Percentiles rank a stretch among this genome's conserved stretches.
Evolutionary conservation across 1,139 yeast species (phyloP).

Genomic region (Geotrichum restrictum): DNA sequence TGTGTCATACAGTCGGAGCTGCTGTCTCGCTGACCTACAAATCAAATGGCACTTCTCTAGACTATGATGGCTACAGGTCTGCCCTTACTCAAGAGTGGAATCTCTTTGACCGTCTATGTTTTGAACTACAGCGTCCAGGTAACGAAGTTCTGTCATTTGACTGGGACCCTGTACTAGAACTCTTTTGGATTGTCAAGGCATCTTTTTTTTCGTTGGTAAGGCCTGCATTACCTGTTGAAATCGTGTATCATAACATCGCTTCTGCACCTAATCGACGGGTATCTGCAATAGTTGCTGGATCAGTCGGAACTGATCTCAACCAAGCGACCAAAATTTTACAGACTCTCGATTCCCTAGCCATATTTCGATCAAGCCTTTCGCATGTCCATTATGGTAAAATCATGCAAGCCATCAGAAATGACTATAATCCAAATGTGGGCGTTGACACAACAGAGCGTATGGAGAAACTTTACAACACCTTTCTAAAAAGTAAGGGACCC

Average conservation of each 20-base stretch:
- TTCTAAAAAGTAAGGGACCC: conserved; percentile 9
- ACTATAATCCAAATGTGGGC: conserved; percentile 8
- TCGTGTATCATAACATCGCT: conserved; percentile 27
- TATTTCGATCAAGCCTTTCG: conserved; percentile 15
- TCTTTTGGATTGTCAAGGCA: conserved; percentile 26
- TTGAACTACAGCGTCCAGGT: conserved; percentile 57
- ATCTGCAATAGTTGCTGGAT: conserved; percentile 1
- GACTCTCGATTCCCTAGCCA: conserved; percentile 11
- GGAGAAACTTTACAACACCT: not conserved
- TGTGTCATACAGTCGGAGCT: conserved; percentile 35
- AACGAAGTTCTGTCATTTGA: conserved; percentile 53
- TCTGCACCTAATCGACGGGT: conserved; percentile 22
- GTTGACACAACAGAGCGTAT: conserved; percentile 14
- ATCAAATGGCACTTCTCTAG: conserved; percentile 15
- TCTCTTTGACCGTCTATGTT: conserved; percentile 59
- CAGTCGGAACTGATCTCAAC: not conserved
- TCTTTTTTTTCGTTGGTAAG: conserved; percentile 28
- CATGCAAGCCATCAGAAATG: conserved; percentile 11
- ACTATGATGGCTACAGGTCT: conserved; percentile 30
- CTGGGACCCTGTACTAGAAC: conserved; percentile 24
- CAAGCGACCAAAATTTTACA: not conserved
- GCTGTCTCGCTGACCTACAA: conserved; percentile 25
- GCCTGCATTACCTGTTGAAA: conserved; percentile 26
- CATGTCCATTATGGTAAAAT: conserved; percentile 12
- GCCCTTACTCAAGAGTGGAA: conserved; percentile 50